These are phyloP conservation scores for Fusarium oligoseptatum DNA, from an alignment of 2,329 filamentous ascomycete species.

Conservation along the genomic window DNA sequence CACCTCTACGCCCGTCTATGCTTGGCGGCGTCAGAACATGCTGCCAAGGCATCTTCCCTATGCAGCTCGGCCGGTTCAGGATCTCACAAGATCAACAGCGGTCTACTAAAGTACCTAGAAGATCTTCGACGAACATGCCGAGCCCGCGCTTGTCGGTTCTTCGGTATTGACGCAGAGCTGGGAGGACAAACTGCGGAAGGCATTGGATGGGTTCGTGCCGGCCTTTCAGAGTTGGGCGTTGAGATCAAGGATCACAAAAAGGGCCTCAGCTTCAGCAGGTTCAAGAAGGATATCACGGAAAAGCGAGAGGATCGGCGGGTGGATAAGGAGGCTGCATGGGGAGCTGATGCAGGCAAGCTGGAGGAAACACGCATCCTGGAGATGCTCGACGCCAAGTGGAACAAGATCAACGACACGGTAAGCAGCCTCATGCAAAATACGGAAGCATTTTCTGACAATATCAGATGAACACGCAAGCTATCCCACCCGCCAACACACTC, in stretches of 20 bases:
- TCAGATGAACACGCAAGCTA: constrained; percentile 82
- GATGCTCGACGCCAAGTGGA: constrained; percentile 90
- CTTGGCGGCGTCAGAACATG: constrained; percentile 89
- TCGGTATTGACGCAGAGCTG: constrained; percentile 89
- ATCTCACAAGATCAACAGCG: constrained; percentile 70
- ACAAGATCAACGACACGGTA: constrained; percentile 92
- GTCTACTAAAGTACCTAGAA: constrained; percentile 79
- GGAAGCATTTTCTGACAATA: constrained; percentile 11
- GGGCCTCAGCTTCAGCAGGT: constrained; percentile 68
- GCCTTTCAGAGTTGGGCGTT: constrained; percentile 80
- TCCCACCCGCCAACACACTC: constrained; percentile 79
- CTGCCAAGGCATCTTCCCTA: constrained; percentile 75
- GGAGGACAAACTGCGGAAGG: constrained; percentile 84
- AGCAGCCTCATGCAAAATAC: constrained; percentile 44
- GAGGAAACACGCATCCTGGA: constrained; percentile 90
- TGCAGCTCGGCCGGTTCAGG: constrained; percentile 56
- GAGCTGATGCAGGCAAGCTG: constrained; percentile 83
- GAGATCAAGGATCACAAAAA: constrained; percentile 65
- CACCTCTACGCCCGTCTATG: constrained; percentile 90
- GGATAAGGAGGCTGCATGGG: constrained; percentile 81
- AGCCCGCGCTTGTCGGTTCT: constrained; percentile 89
- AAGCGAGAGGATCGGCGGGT: constrained; percentile 83
- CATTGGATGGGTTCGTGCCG: constrained; percentile 88
- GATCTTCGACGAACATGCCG: constrained; percentile 81
- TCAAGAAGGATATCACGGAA: constrained; percentile 82